phyloP scores from a whole-genome alignment of 2,329 filamentous ascomycete genomes.

The Sodiomyces alkalinus region DNA sequence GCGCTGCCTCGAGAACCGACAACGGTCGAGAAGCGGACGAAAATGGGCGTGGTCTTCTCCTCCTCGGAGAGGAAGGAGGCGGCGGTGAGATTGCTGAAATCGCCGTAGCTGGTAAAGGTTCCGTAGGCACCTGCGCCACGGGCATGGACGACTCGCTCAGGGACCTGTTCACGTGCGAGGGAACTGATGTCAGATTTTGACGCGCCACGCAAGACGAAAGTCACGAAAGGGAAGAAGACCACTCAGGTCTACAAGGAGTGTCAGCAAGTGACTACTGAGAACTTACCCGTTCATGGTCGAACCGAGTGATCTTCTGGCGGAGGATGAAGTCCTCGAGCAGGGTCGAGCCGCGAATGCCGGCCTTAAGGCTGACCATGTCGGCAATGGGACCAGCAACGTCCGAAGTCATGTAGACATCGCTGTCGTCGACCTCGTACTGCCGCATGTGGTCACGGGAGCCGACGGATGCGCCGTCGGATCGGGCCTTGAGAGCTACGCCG shows the following conservation, averaged over 20 bases:
- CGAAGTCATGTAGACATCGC: conserved; percentile 37
- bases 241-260: conserved; percentile 3
- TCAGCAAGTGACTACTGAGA: not conserved
- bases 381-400: conserved; percentile 54
- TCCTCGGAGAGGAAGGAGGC: conserved; percentile 43
- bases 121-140: conserved; percentile 56
- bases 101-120: conserved; percentile 50
- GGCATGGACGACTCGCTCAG: conserved; percentile 54
- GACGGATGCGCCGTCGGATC: conserved; percentile 7
- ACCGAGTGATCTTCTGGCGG: conserved; percentile 55
- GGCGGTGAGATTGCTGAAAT: conserved; percentile 53
- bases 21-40: conserved; percentile 63
- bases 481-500: conserved; percentile 10
- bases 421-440: conserved; percentile 34
- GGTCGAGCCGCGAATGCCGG: conserved; percentile 51
- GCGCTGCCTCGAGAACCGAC: conserved; percentile 52
- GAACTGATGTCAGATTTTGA: no score
- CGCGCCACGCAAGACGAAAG: no score
- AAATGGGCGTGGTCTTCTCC: conserved; percentile 45
- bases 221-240: conserved; percentile 2
- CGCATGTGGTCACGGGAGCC: conserved; percentile 16
- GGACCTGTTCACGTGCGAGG: no score
- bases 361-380: conserved; percentile 51
- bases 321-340: conserved; percentile 60
- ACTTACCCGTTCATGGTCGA: conserved; percentile 54